phyloP scores from a whole-genome alignment of 139 green algal genomes.

The Zygnema cylindricum region DNA sequence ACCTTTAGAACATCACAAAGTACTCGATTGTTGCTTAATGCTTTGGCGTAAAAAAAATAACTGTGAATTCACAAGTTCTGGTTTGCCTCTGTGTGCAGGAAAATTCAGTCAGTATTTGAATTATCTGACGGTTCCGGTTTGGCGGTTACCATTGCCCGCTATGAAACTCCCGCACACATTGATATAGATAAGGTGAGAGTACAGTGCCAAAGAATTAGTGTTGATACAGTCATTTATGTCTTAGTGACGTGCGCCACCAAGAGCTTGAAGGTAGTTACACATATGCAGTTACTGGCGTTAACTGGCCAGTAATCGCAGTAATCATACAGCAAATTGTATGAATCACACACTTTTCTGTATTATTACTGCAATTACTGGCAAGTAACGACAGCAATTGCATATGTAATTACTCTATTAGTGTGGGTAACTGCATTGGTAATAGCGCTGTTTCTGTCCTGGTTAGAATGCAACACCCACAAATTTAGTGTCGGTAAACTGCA shows the following conservation, averaged over 20 bases:
- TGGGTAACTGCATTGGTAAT: not conserved
- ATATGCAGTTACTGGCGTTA: not conserved
- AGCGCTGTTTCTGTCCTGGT: not conserved
- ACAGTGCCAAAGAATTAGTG: not conserved
- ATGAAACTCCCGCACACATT: constrained; percentile 72
- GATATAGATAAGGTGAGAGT: constrained; percentile 72
- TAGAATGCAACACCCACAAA: not conserved
- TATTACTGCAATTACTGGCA: no score
- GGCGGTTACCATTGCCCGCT: constrained; percentile 89
- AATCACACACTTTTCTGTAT: no score
- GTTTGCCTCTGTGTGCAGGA: constrained; percentile 41
- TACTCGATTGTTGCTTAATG: no score
- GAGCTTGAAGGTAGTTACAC: not conserved
- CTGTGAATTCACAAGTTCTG: no score
- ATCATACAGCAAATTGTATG: no score
- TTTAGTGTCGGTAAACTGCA: not conserved
- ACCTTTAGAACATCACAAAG: no score
- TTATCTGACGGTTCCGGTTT: constrained; percentile 89
- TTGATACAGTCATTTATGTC: not conserved
- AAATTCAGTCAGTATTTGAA: constrained; percentile 94
- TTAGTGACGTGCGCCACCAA: not conserved
- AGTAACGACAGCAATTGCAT: not conserved
- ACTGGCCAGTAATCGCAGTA: not conserved
- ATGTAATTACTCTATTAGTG: not conserved
- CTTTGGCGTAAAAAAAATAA: no score